Evolutionary conservation across 2,329 filamentous ascomycete species (phyloP).

Genomic region (Colletotrichum filicis): DNA sequence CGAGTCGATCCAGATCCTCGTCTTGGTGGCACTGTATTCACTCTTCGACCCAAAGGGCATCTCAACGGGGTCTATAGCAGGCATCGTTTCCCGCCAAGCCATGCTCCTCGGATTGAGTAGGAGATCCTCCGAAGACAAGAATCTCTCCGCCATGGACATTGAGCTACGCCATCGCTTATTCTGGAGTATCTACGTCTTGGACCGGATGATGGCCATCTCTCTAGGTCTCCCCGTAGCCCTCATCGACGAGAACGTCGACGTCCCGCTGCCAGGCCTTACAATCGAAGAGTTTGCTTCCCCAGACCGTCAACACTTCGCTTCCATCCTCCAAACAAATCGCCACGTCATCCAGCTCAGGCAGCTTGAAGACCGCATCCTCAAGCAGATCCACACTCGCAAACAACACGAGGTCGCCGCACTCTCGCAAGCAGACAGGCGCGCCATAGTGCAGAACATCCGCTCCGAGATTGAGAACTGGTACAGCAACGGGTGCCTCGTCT

Average conservation of each 20-base stretch:
- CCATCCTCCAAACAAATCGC: slow-evolving; percentile 55
- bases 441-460: slow-evolving; percentile 47
- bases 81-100: slow-evolving; percentile 52
- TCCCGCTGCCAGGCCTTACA: slow-evolving; percentile 55
- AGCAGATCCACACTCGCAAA: slow-evolving; percentile 47
- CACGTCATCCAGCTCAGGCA: slow-evolving; percentile 57
- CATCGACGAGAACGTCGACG: slow-evolving; percentile 50
- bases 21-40: slow-evolving; percentile 54
- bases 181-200: slow-evolving; percentile 58
- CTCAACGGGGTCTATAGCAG: slow-evolving; percentile 53
- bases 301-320: slow-evolving; percentile 50
- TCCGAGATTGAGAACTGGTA: slow-evolving; percentile 60
- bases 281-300: slow-evolving; percentile 56
- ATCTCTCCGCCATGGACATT: slow-evolving; percentile 40
- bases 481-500: slow-evolving; percentile 56
- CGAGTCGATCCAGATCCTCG: slow-evolving; percentile 53
- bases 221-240: slow-evolving; percentile 53
- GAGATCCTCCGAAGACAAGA: slow-evolving; percentile 42
- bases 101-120: slow-evolving; percentile 51
- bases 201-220: slow-evolving; percentile 56
- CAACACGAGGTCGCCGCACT: slow-evolving; percentile 43
- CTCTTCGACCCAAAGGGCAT: slow-evolving; percentile 53
- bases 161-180: slow-evolving; percentile 52
- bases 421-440: slow-evolving; percentile 44
- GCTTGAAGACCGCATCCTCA: slow-evolving; percentile 53